phyloP scores from a whole-genome alignment of 257 asterid genomes.

The Solanum tarapatanum region DNA sequence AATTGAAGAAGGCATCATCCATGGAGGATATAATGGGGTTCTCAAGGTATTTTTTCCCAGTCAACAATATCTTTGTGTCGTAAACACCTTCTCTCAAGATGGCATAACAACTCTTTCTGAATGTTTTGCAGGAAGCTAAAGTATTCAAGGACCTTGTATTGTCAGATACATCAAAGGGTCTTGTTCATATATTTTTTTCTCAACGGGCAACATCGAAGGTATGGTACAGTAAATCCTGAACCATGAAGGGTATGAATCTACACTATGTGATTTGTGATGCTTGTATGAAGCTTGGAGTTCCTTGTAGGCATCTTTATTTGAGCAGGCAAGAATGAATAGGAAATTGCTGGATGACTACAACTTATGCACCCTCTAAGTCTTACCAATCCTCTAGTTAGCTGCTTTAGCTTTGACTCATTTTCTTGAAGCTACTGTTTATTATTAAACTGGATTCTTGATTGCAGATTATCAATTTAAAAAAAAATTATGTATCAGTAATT shows the following conservation, averaged over 20 bases:
- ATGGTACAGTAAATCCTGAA: slow-evolving; percentile 2
- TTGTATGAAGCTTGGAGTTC: neutral
- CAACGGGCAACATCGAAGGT: slow-evolving; percentile 89
- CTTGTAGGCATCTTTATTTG: neutral
- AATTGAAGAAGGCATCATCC: slow-evolving; percentile 81
- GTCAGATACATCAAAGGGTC: slow-evolving; percentile 76
- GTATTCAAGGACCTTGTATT: slow-evolving; percentile 51
- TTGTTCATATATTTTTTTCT: slow-evolving; percentile 85
- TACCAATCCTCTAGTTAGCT: neutral
- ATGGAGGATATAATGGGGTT: slow-evolving; percentile 86
- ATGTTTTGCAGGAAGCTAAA: slow-evolving; percentile 51
- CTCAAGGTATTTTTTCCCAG: slow-evolving; percentile 39
- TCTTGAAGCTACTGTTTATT: neutral
- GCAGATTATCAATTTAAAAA: neutral
- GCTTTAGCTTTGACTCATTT: neutral
- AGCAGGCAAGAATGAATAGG: neutral
- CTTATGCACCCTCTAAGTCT: neutral
- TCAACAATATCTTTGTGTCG: neutral
- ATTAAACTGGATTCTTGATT: neutral
- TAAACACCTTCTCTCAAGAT: neutral
- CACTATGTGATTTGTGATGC: neutral
- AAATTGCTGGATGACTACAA: neutral
- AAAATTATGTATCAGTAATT: neutral
- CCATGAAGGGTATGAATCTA: neutral
- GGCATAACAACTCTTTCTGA: neutral